Conservation (phyloP, 345 rosid genomes). For the Rhodomyrtus tomentosa region DNA sequence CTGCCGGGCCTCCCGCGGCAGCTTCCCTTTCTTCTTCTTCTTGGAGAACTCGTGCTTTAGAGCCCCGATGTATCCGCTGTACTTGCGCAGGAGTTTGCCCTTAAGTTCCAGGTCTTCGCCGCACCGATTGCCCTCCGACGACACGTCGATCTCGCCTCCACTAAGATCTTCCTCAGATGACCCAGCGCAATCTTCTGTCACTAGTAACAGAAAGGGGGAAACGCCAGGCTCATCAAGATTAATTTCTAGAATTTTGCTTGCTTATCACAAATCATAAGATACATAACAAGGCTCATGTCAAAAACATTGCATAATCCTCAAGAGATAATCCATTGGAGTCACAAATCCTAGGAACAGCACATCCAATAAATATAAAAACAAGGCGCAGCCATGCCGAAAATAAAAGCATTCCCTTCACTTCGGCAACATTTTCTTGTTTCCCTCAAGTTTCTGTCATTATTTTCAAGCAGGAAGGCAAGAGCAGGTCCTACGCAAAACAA, state of each 20-base stretch:
- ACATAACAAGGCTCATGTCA: background rate
- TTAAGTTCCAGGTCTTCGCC: conserved; percentile 27
- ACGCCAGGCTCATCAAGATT: background rate
- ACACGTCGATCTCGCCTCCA: conserved; percentile 21
- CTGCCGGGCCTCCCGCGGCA: conserved; percentile 38
- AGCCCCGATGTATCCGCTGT: conserved; percentile 29
- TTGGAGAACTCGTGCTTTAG: conserved; percentile 39
- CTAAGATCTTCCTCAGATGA: conserved; percentile 25
- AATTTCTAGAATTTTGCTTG: background rate
- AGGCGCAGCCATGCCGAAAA: background rate
- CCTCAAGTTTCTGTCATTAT: background rate
- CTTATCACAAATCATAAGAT: background rate
- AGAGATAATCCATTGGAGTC: background rate
- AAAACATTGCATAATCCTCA: background rate
- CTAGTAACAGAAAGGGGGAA: background rate
- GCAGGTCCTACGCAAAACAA: background rate
- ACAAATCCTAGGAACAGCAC: background rate
- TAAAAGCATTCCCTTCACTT: background rate
- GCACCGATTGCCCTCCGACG: background rate
- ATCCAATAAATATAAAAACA: background rate
- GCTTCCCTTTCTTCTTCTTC: conserved; percentile 49
- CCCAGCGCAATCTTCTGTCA: conserved; percentile 16
- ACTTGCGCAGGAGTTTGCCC: conserved; percentile 29
- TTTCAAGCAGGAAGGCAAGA: background rate
- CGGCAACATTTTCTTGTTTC: background rate